phyloP scores from a whole-genome alignment of 1,139 yeast species.

The Yamadazyma taylorii region DNA sequence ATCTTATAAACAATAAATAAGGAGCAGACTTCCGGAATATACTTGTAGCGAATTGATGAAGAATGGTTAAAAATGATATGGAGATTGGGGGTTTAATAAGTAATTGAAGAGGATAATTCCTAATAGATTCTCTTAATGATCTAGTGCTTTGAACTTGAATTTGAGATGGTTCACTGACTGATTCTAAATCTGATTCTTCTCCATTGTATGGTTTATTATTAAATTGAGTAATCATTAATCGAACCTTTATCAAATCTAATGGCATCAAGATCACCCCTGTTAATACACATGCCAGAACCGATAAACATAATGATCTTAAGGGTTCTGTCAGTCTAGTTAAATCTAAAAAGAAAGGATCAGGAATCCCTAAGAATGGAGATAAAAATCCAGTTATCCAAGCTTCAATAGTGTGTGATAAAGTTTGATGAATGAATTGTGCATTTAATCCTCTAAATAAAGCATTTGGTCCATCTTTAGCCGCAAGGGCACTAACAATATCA shows the following conservation, averaged over 20 bases:
- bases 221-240: slow-evolving; percentile 66
- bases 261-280: slow-evolving; percentile 83
- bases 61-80: slow-evolving; percentile 52
- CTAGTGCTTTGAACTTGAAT: slow-evolving; percentile 26
- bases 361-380: slow-evolving; percentile 80
- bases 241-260: slow-evolving; percentile 74
- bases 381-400: slow-evolving; percentile 91
- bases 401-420: slow-evolving; percentile 74
- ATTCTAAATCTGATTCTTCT: slow-evolving; percentile 6
- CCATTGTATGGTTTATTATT: slow-evolving; percentile 20
- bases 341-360: slow-evolving; percentile 87
- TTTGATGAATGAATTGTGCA: slow-evolving; percentile 77
- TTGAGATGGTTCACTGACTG: too few relatives aligned
- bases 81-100: slow-evolving; percentile 56
- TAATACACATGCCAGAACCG: slow-evolving; percentile 69
- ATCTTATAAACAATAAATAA: slow-evolving; percentile 60
- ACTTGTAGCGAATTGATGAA: slow-evolving; percentile 63
- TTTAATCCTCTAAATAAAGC: slow-evolving; percentile 88
- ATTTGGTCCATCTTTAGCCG: slow-evolving; percentile 75
- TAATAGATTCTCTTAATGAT: slow-evolving; percentile 40
- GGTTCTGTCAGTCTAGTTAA: slow-evolving; percentile 82
- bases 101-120: slow-evolving; percentile 38
- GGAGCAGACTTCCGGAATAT: slow-evolving; percentile 73
- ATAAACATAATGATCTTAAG: slow-evolving; percentile 60
- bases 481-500: slow-evolving; percentile 68